Conservation (phyloP, 73 alveolate species). For the Tetrahymena borealis region DNA sequence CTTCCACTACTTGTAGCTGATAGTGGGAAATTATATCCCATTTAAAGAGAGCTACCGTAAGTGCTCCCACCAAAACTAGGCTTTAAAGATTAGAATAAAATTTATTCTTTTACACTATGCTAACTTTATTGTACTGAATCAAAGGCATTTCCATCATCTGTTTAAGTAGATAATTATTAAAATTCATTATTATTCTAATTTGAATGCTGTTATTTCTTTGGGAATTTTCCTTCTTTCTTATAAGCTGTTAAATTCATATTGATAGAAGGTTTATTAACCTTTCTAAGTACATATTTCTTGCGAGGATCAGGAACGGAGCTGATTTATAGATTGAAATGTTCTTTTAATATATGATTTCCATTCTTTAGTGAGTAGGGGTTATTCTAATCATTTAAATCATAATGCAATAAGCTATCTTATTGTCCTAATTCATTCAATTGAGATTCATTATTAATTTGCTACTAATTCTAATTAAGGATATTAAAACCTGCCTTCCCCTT, state of each 20-base stretch:
- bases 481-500: background rate
- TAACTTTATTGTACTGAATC: background rate
- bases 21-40: background rate
- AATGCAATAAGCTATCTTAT: background rate
- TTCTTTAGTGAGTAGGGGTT: background rate
- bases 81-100: background rate
- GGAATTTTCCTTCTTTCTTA: background rate
- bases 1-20: background rate
- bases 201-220: background rate
- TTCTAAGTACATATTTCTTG: background rate
- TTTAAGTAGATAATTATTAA: background rate
- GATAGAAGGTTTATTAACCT: background rate
- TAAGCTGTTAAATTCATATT: background rate
- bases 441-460: background rate
- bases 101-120: background rate
- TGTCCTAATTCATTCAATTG: background rate
- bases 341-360: background rate
- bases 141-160: background rate
- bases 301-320: background rate
- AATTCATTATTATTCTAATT: background rate
- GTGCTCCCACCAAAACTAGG: background rate
- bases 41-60: background rate
- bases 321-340: background rate
- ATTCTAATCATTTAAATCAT: background rate
- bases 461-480: background rate